Percentiles rank a stretch among this genome's conserved stretches.
phyloP scores from a whole-genome alignment of 192 early-diverging fungal genomes.

The Rhizophagus prolifer region DNA sequence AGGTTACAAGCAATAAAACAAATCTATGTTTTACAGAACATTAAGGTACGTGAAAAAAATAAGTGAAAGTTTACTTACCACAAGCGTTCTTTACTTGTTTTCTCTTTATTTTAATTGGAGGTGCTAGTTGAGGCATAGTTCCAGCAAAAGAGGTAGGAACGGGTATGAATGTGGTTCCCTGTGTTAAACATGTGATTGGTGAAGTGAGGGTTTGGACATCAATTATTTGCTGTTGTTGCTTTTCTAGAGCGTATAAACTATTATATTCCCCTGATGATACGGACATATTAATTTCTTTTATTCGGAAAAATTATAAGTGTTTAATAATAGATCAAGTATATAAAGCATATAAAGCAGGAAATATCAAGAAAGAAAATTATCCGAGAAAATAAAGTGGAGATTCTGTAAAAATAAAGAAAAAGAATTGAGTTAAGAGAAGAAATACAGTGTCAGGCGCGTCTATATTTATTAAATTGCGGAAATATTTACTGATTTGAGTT shows the following conservation, averaged over 20 bases:
- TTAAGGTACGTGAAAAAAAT: not conserved
- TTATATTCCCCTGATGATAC: no score
- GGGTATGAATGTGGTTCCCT: not conserved
- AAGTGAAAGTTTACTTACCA: constrained; percentile 47
- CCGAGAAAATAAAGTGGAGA: not conserved
- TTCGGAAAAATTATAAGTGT: not conserved
- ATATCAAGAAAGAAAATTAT: not conserved
- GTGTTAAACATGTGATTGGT: not conserved
- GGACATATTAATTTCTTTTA: not conserved
- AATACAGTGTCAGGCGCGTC: not conserved
- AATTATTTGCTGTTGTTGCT: not conserved
- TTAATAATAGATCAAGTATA: not conserved
- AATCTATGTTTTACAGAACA: no score
- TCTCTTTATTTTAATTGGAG: constrained; percentile 52
- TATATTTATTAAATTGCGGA: not conserved
- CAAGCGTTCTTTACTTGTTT: constrained; percentile 91
- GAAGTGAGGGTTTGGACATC: not conserved
- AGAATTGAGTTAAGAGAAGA: not conserved
- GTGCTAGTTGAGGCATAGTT: not conserved
- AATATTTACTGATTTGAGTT: not conserved
- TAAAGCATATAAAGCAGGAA: no score
- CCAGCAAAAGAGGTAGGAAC: not conserved
- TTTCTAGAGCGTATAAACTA: not conserved
- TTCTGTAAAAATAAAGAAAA: not conserved
- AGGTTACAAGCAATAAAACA: no score